Evolutionary conservation across 306 rosid genomes (phyloP), one percentile per base, ranked within the genome.

Genomic region (Acacia acuminata): DNA sequence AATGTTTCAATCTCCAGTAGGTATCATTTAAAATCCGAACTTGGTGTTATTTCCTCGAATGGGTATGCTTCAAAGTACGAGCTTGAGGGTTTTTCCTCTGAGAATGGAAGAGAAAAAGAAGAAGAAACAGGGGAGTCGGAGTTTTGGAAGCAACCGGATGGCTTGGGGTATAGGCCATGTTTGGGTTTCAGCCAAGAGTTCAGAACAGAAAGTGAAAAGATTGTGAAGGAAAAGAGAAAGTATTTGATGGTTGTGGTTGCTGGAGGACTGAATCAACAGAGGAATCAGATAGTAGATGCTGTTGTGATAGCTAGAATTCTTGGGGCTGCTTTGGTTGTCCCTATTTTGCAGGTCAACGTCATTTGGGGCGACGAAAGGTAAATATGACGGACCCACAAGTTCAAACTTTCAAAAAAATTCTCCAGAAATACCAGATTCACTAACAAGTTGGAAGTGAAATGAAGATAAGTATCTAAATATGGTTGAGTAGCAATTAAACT

Each of bases 331-430:
- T 78, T 96, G 90, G 99, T 96, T 70, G 94, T 96, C 72, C 99
- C 99, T 24, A 88, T 96, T 27, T 87, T 96, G 87, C 99, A 96
- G 87, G 99, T 96, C 84, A 96, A 96, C 60, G 93, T 91, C 74
- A 93, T 96, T 68, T 96, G 99, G 99, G 99, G 96, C 2, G 99
- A 96, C 87, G 99, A 96, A 87, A 96, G 99, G 99, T 96, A 87
- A 70, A 4, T 43, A 13, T 30, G 70, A 27, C 68, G 1, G 19
- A 25, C 17, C 14, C 68, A 25, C 17, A 11, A 61, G 9, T 61
- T 60, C 15, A 22, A 13, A 25, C 38, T 61, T 61, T 12, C 19
- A 61, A 25, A 25, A 61, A 12, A 0, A 12, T 25, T 5, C 67
- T 61, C 3, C 2, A 61, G 67, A 25, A 61, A 61, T 3, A 24